Conservation (phyloP, 2,329 filamentous ascomycete genomes). For the Fusarium neocosmosporiellum region DNA sequence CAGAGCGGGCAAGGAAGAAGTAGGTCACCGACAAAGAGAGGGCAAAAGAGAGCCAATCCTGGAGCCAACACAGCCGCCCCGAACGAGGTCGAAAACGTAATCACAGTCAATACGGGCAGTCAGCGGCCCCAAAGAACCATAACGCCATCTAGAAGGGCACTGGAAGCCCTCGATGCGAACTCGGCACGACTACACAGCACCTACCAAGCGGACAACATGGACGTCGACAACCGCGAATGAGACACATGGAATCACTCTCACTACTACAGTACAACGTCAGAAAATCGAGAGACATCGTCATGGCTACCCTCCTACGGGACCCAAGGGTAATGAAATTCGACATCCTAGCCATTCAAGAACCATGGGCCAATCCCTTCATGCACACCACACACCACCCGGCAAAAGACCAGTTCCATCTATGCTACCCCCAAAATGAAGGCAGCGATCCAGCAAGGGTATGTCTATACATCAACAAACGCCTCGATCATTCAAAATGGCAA, state of each 20-base stretch:
- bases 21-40: too few species aligned
- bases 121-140: neutral
- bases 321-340: neutral
- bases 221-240: neutral
- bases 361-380: too few species aligned
- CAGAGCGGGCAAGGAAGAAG: too few species aligned
- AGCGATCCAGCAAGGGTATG: too few species aligned
- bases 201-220: neutral
- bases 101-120: neutral
- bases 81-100: neutral
- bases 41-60: neutral
- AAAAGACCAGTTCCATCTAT: too few species aligned
- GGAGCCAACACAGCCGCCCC: neutral
- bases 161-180: neutral
- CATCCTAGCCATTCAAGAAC: neutral
- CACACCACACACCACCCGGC: too few species aligned
- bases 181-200: too few species aligned
- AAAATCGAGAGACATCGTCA: constrained; percentile 9
- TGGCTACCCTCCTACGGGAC: constrained; percentile 7
- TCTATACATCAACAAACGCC: too few species aligned
- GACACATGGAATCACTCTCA: constrained; percentile 1
- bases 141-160: neutral
- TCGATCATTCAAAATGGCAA: too few species aligned
- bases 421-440: too few species aligned
- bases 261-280: constrained; percentile 16